phyloP scores from a whole-genome alignment of 768 basidiomycete species.

The Phylloporus sp. region DNA sequence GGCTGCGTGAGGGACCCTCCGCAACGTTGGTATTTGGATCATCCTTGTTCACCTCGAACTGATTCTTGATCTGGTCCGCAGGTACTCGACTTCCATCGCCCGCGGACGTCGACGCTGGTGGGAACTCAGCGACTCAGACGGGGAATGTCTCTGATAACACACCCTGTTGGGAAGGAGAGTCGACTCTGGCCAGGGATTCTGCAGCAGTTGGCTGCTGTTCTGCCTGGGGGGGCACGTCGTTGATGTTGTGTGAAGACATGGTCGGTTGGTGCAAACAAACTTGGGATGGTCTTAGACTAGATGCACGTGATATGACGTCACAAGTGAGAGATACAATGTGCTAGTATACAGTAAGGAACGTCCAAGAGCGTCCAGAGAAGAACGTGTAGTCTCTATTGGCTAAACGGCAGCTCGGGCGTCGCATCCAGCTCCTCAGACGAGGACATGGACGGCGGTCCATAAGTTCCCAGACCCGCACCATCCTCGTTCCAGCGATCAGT shows the following conservation, averaged over 20 bases:
- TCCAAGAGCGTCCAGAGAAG: too few relatives aligned
- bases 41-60: slow-evolving; percentile 24
- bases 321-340: too few relatives aligned
- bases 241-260: background rate
- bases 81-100: slow-evolving; percentile 35
- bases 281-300: background rate
- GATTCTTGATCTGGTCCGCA: slow-evolving; percentile 24
- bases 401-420: slow-evolving; percentile 10
- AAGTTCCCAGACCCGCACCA: slow-evolving; percentile 20
- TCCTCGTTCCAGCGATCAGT: slow-evolving; percentile 56
- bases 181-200: slow-evolving; percentile 24
- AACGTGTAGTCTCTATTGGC: background rate
- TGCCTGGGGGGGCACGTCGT: background rate
- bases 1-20: slow-evolving; percentile 22
- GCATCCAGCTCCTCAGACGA: slow-evolving; percentile 25
- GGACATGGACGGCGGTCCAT: slow-evolving; percentile 12
- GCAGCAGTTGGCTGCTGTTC: slow-evolving; percentile 14
- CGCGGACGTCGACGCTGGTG: slow-evolving; percentile 33
- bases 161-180: slow-evolving; percentile 40
- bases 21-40: slow-evolving; percentile 26
- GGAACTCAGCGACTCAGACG: background rate
- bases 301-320: slow-evolving; percentile 29
- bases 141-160: background rate
- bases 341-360: too few relatives aligned
- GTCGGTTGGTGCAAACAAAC: background rate